Evolutionary conservation across 176 grass and related monocot genomes (phyloP).

Genomic region (Luzula sylvatica): DNA sequence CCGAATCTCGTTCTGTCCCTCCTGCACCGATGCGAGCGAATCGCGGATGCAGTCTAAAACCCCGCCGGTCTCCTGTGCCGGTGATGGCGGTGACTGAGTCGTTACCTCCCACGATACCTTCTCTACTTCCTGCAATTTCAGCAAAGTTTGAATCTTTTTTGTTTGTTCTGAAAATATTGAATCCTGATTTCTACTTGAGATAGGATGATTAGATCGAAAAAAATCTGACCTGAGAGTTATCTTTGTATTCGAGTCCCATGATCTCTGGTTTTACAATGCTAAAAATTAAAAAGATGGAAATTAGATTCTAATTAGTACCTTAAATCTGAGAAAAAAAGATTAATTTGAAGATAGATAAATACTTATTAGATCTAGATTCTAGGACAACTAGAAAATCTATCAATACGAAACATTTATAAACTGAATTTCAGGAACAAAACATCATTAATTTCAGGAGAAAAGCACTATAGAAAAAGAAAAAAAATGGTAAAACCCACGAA

Average conservation of each 20-base stretch:
- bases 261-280: constrained; percentile 7
- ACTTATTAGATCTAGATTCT: neutral
- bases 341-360: neutral
- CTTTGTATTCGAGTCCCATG: constrained; percentile 35
- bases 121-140: too few relatives aligned
- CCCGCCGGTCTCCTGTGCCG: too few relatives aligned
- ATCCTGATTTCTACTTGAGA: too few relatives aligned
- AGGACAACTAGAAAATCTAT: neutral
- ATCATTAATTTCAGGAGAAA: neutral
- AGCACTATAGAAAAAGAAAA: neutral
- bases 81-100: too few relatives aligned
- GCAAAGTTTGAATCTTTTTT: too few relatives aligned
- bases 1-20: too few relatives aligned
- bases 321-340: constrained; percentile 13
- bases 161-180: too few relatives aligned
- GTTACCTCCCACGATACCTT: too few relatives aligned
- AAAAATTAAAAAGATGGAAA: too few relatives aligned
- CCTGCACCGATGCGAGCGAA: too few relatives aligned
- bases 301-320: neutral
- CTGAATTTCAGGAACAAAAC: constrained; percentile 1
- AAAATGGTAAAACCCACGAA: neutral
- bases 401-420: neutral
- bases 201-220: too few relatives aligned
- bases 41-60: too few relatives aligned
- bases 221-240: constrained; percentile 27